A percentile compares a stretch with the other conserved stretches of the same genome.
These are phyloP conservation scores for Asterophora lycoperdoides DNA, from an alignment of 768 basidiomycete genomes.

Conservation along the genomic window DNA sequence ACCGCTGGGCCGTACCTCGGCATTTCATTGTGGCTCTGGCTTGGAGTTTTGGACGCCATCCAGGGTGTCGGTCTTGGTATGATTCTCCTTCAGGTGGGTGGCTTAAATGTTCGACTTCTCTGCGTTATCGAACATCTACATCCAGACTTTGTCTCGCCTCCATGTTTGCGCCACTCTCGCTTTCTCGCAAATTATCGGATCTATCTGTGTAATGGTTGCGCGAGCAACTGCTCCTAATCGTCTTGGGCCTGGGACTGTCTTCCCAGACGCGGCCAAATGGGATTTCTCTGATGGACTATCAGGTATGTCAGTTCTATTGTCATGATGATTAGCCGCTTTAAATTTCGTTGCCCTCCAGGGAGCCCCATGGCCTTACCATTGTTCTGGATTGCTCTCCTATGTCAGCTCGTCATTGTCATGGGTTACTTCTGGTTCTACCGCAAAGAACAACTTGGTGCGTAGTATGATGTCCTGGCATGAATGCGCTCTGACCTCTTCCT, in stretches of 20 bases:
- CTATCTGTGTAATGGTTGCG: constrained; percentile 88
- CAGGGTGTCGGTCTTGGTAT: constrained; percentile 94
- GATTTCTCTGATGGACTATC: constrained; percentile 69
- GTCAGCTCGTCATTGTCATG: constrained; percentile 79
- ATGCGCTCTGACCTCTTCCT: not conserved
- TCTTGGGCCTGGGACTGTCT: constrained; percentile 86
- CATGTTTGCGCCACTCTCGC: constrained; percentile 94
- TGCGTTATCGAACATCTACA: constrained; percentile 21
- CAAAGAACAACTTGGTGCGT: constrained; percentile 85
- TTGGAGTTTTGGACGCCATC: constrained; percentile 89
- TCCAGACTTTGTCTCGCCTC: constrained; percentile 78
- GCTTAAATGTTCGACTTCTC: constrained; percentile 21
- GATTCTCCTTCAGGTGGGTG: constrained; percentile 70
- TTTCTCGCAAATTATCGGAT: constrained; percentile 86
- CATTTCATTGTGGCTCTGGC: constrained; percentile 89
- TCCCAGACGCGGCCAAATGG: constrained; percentile 91
- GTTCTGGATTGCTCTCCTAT: constrained; percentile 84
- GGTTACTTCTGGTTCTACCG: constrained; percentile 98
- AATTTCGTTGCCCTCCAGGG: constrained; percentile 28
- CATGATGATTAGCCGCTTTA: not conserved
- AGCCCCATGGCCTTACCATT: constrained; percentile 81
- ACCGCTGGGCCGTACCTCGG: constrained; percentile 82
- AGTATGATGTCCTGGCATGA: not conserved
- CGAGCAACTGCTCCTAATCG: constrained; percentile 86
- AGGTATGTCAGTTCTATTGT: constrained; percentile 32